Evolutionary conservation across 352 stramenopile species (phyloP).

Genomic region (Globisporangium rhizosaccharum): DNA sequence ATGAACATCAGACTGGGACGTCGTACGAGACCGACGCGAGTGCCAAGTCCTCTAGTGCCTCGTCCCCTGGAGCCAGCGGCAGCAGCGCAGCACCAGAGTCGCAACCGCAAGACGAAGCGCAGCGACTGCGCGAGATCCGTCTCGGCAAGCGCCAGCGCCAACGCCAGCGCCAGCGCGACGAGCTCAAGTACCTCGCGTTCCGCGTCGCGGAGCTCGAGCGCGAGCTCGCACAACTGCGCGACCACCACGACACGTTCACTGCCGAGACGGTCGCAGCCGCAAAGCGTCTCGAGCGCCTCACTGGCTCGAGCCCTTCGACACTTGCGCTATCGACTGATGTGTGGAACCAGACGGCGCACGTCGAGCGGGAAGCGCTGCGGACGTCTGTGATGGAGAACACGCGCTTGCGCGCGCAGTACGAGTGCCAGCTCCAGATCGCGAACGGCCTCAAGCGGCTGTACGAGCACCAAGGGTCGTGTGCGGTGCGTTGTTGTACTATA

Average conservation of each 20-base stretch:
- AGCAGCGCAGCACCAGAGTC: too few relatives aligned
- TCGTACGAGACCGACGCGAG: too few relatives aligned
- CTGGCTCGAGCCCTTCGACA: not conserved
- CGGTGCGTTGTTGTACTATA: not conserved
- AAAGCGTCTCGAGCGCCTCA: conserved; percentile 23
- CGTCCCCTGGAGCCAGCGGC: too few relatives aligned
- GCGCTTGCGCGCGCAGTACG: conserved; percentile 21
- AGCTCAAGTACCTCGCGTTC: conserved; percentile 19
- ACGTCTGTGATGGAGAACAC: conserved; percentile 30
- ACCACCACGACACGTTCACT: conserved; percentile 14
- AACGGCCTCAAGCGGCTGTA: conserved; percentile 31
- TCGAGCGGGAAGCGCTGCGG: conserved; percentile 24
- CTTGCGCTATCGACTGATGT: conserved; percentile 13
- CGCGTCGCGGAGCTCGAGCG: conserved; percentile 16
- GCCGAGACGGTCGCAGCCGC: conserved; percentile 23
- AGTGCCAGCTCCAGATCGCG: conserved; percentile 30
- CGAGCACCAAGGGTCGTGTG: conserved; percentile 12
- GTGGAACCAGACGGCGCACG: conserved; percentile 25
- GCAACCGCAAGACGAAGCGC: too few relatives aligned
- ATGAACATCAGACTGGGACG: too few relatives aligned
- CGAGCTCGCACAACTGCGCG: conserved; percentile 19
- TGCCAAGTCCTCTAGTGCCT: too few relatives aligned
- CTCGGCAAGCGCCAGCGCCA: not conserved
- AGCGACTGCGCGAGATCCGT: too few relatives aligned
- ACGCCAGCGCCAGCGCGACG: conserved; percentile 26